phyloP scores from a whole-genome alignment of 164 flowering plant genomes.

The Malania oleifera region DNA sequence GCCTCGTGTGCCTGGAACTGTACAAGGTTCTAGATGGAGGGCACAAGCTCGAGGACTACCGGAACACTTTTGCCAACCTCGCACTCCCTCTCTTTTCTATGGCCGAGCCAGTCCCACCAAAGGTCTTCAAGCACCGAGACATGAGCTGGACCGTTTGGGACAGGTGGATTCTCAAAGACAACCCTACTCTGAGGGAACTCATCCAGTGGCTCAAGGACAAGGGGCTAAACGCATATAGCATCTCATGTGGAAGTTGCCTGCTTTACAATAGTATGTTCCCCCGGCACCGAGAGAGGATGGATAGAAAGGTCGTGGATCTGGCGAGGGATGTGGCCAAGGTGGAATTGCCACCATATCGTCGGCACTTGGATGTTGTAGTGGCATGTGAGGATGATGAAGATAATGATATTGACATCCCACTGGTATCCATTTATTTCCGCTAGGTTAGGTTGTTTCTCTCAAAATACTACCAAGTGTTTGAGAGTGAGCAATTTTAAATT shows the following conservation, averaged over 20 bases:
- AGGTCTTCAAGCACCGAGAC: slow-evolving; percentile 68
- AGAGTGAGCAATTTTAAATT: too few species aligned
- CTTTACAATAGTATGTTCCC: slow-evolving; percentile 80
- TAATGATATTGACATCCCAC: slow-evolving; percentile 78
- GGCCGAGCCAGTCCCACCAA: slow-evolving; percentile 89
- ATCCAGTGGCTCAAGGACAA: slow-evolving; percentile 65
- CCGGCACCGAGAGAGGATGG: slow-evolving; percentile 65
- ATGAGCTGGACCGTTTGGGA: slow-evolving; percentile 95
- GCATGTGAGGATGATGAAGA: slow-evolving; percentile 88
- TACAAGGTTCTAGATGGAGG: slow-evolving; percentile 74
- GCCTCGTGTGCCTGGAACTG: slow-evolving; percentile 83
- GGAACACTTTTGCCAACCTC: slow-evolving; percentile 81
- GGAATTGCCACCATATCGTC: slow-evolving; percentile 56
- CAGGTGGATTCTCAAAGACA: slow-evolving; percentile 60
- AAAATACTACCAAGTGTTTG: too few species aligned
- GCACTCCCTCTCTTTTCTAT: slow-evolving; percentile 82
- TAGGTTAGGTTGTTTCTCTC: too few species aligned
- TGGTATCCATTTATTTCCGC: slow-evolving; percentile 61
- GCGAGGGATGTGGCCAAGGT: slow-evolving; percentile 66
- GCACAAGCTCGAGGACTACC: slow-evolving; percentile 74
- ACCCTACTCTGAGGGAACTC: slow-evolving; percentile 65
- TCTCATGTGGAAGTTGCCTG: slow-evolving; percentile 74
- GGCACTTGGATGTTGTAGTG: slow-evolving; percentile 70
- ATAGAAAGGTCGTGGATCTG: slow-evolving; percentile 61
- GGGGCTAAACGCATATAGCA: slow-evolving; percentile 81